These are phyloP conservation scores for Nothophaeocryptopus gaeumannii DNA, from an alignment of 2,329 filamentous ascomycete genomes.

Conservation along the genomic window DNA sequence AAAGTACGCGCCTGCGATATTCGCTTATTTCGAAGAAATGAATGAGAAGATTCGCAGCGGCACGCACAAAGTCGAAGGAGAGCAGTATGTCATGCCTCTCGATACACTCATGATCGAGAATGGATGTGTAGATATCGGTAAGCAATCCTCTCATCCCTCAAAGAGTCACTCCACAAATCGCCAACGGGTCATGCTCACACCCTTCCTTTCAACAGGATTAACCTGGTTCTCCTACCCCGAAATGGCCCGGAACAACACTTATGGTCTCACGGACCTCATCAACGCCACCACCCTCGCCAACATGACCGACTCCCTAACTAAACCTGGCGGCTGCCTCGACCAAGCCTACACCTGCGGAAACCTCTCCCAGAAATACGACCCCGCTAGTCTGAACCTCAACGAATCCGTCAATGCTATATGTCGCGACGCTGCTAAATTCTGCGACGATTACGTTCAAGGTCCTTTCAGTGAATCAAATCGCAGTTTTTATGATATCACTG, in stretches of 20 bases:
- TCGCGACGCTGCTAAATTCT: conserved; percentile 45
- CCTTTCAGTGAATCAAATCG: conserved; percentile 20
- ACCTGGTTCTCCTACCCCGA: conserved; percentile 39
- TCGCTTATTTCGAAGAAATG: conserved; percentile 55
- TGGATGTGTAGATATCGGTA: conserved; percentile 8
- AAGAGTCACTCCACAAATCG: conserved; percentile 42
- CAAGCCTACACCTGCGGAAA: conserved; percentile 37
- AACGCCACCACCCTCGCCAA: conserved; percentile 52
- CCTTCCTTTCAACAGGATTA: too few relatives aligned
- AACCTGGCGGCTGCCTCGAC: conserved; percentile 40
- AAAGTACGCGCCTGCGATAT: conserved; percentile 63
- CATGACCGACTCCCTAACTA: conserved; percentile 55
- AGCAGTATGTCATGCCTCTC: conserved; percentile 44
- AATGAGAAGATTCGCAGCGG: conserved; percentile 53
- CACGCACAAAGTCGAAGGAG: conserved; percentile 47
- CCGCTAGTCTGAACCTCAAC: conserved; percentile 22
- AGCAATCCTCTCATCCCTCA: conserved; percentile 26
- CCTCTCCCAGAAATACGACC: conserved; percentile 39
- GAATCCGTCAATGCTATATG: conserved; percentile 44
- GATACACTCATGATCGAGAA: conserved; percentile 15
- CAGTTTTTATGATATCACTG: conserved; percentile 48
- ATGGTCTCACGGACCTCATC: conserved; percentile 45
- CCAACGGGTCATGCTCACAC: conserved; percentile 25
- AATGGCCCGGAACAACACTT: conserved; percentile 58
- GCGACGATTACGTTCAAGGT: conserved; percentile 35